Base-by-base conservation (phyloP, 164 flowering plant genomes). In the Chimonanthus praecox region DNA sequence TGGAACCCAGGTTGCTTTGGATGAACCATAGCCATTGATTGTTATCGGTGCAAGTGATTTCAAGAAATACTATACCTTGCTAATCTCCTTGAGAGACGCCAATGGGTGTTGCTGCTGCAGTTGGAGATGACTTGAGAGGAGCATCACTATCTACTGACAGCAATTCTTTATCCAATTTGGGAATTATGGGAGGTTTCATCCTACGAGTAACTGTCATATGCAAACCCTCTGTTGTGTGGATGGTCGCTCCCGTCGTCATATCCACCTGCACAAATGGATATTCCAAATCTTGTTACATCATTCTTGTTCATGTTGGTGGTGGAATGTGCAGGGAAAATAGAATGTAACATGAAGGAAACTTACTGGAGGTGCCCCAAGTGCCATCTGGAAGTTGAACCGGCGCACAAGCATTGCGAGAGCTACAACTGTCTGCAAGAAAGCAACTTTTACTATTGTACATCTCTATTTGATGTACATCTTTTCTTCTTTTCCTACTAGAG, bases 191-290 rank as follows among this genome's bases (percentile, higher is more conserved):
- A 75, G 88, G 87, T 77, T 76, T 82, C 47, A 75, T 80, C 72
- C 98, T 85, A 61, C 86, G 73, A 0, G 96, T 89, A 3, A 91
- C 94, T 4, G 91, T 90, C 99, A 95, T 92, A 54, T 84, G 82
- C 78, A 95, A 78, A 67, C 99, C 99, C 72, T 88, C 83, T 4
- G 97, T 95, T 33, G 99, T 92, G 84, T 95, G 99, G 71, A 95
- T 95, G 54, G 99, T 95, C 71, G 98, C 98, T 63, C 99, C 98
- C 4, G 98, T 95, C 21, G 97, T 92, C 97, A 92, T 89, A 75
- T 78, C 71, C 47, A 95, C 99, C 98, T 91, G 85, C 49, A 77
- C 46, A 74, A 21, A 58, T 43, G n/a, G 58, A 33, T 20, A 49
- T 33, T 11, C 18, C 46, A 8, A 43, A 45, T 7, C n/a, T 47